Conservation (phyloP, 1,284 basidiomycete species). For the Naganishia cerealis region DNA sequence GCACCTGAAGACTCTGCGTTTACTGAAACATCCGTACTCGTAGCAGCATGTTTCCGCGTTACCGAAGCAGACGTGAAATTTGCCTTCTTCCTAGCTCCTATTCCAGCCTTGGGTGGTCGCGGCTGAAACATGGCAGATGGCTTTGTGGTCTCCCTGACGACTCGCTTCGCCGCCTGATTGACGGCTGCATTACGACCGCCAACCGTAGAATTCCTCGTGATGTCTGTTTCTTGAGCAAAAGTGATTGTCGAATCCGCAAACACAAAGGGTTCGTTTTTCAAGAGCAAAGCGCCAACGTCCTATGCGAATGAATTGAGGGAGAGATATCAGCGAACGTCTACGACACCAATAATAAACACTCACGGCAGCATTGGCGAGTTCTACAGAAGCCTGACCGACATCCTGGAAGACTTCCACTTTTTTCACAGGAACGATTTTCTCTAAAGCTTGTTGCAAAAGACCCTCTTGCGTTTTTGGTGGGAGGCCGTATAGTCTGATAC, state of each 20-base stretch:
- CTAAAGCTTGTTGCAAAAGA: slow-evolving; percentile 78
- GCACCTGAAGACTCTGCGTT: neutral
- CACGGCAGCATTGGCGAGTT: slow-evolving; percentile 72
- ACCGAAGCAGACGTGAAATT: slow-evolving; percentile 14
- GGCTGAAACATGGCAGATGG: slow-evolving; percentile 23
- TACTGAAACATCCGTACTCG: neutral
- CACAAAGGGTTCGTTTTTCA: slow-evolving; percentile 66
- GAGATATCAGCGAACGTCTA: neutral
- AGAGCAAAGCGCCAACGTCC: slow-evolving; percentile 75
- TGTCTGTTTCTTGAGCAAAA: slow-evolving; percentile 31
- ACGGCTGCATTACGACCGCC: slow-evolving; percentile 13
- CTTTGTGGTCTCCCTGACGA: slow-evolving; percentile 4
- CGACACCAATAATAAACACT: slow-evolving; percentile 43
- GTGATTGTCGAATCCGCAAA: slow-evolving; percentile 59
- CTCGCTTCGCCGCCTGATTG: slow-evolving; percentile 6
- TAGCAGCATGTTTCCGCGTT: neutral
- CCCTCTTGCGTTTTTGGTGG: slow-evolving; percentile 76
- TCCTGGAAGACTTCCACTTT: slow-evolving; percentile 73
- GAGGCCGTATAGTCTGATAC: slow-evolving; percentile 71
- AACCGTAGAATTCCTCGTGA: slow-evolving; percentile 17
- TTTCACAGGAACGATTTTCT: slow-evolving; percentile 71
- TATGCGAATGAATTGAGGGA: slow-evolving; percentile 44
- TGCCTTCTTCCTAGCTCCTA: slow-evolving; percentile 29
- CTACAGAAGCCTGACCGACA: slow-evolving; percentile 69
- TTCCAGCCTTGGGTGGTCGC: slow-evolving; percentile 27